These are phyloP conservation scores for Lactarius hengduanensis DNA, from an alignment of 768 basidiomycete genomes.

Conservation along the genomic window DNA sequence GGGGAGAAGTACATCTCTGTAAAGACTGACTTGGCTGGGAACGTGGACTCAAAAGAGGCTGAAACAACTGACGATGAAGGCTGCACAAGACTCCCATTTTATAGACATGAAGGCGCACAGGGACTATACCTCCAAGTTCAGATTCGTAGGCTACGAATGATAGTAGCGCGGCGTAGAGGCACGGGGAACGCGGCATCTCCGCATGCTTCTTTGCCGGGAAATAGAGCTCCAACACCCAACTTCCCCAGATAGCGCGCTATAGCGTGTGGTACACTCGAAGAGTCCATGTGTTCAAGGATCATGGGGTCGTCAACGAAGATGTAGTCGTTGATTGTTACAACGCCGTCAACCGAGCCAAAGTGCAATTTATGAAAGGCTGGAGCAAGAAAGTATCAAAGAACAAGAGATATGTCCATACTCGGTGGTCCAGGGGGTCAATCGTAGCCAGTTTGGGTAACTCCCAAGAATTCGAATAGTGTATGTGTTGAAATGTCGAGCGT, in stretches of 20 bases:
- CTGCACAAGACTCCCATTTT: not conserved
- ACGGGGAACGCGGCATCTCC: not conserved
- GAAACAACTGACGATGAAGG: not conserved
- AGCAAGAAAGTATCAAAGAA: not conserved
- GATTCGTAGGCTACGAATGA: not conserved
- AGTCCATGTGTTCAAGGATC: not conserved
- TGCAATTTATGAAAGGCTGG: not conserved
- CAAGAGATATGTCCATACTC: not conserved
- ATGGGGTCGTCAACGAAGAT: not conserved
- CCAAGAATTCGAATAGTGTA: not conserved
- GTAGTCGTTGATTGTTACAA: not conserved
- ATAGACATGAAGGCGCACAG: not conserved
- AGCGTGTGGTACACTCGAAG: not conserved
- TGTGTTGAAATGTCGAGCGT: no score
- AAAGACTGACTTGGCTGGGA: not conserved
- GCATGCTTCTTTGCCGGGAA: not conserved
- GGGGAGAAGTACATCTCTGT: constrained; percentile 5
- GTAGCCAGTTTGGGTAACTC: not conserved
- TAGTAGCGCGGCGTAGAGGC: not conserved
- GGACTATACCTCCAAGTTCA: not conserved
- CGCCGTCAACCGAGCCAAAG: not conserved
- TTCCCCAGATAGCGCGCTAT: not conserved
- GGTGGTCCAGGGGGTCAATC: not conserved
- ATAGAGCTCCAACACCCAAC: not conserved
- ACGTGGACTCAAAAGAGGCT: not conserved